These are phyloP conservation scores for Dalbergia oliveri DNA, from an alignment of 306 rosid genomes.

Conservation along the genomic window DNA sequence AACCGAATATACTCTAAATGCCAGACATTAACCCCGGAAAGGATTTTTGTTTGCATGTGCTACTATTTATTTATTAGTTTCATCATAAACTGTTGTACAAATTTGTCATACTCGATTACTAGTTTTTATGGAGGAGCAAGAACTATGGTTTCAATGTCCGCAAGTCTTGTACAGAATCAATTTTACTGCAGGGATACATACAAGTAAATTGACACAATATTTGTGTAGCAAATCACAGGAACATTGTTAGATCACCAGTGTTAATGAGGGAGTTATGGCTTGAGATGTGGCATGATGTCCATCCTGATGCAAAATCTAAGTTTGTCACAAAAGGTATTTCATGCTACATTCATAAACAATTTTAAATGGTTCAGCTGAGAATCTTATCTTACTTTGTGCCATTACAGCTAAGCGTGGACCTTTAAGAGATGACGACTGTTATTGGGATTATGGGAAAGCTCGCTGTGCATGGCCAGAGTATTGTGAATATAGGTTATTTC, in stretches of 20 bases:
- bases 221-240: constrained; percentile 95
- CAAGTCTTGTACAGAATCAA: constrained; percentile 11
- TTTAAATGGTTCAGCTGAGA: constrained; percentile 47
- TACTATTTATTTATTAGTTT: constrained; percentile 6
- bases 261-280: constrained; percentile 99
- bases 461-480: constrained; percentile 96
- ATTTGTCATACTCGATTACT: constrained; percentile 29
- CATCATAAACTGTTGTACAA: constrained; percentile 1
- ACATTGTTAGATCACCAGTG: constrained; percentile 92
- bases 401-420: constrained; percentile 96
- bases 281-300: constrained; percentile 96
- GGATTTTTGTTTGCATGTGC: constrained; percentile 23
- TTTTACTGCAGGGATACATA: constrained; percentile 30
- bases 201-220: constrained; percentile 51
- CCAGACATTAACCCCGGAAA: constrained; percentile 35
- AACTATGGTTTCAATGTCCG: constrained; percentile 11
- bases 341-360: constrained; percentile 15
- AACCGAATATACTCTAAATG: not conserved
- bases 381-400: constrained; percentile 39
- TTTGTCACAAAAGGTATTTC: constrained; percentile 90
- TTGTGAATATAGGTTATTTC: constrained; percentile 92
- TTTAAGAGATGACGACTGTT: constrained; percentile 92
- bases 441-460: constrained; percentile 99
- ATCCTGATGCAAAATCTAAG: constrained; percentile 73
- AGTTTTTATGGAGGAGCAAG: constrained; percentile 26